phyloP scores from a whole-genome alignment of 2,329 filamentous ascomycete species.

The Sporothrix globosa region DNA sequence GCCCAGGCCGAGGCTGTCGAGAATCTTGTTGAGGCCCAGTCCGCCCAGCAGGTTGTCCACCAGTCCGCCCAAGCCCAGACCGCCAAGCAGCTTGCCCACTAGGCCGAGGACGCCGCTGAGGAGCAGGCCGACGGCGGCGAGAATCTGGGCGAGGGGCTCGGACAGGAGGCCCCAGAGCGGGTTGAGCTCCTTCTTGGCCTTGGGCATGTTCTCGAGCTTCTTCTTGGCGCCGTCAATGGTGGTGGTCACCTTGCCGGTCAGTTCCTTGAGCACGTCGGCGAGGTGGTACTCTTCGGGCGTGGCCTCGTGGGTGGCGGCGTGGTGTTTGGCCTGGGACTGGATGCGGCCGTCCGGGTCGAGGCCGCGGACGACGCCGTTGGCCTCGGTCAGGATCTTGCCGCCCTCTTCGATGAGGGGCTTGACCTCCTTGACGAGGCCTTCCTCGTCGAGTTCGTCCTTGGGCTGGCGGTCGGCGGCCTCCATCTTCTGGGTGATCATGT shows the following conservation, averaged over 20 bases:
- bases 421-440: slow-evolving; percentile 82
- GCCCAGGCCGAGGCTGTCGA: slow-evolving; percentile 72
- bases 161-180: slow-evolving; percentile 81
- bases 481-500: slow-evolving; percentile 69
- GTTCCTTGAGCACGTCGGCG: slow-evolving; percentile 82
- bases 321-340: slow-evolving; percentile 80
- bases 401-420: slow-evolving; percentile 88
- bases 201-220: slow-evolving; percentile 89
- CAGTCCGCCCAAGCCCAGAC: slow-evolving; percentile 78
- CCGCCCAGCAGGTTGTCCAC: slow-evolving; percentile 79
- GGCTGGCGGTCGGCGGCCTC: slow-evolving; percentile 65
- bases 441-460: slow-evolving; percentile 87
- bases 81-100: slow-evolving; percentile 63
- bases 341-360: slow-evolving; percentile 89
- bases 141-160: slow-evolving; percentile 89
- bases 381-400: slow-evolving; percentile 77
- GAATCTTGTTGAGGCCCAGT: slow-evolving; percentile 73
- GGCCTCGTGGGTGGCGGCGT: slow-evolving; percentile 72
- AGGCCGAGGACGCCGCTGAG: slow-evolving; percentile 82
- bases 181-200: slow-evolving; percentile 93
- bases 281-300: slow-evolving; percentile 82
- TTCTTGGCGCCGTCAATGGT: slow-evolving; percentile 87
- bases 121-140: slow-evolving; percentile 83
- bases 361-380: slow-evolving; percentile 82
- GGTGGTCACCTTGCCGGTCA: slow-evolving; percentile 77